Base-by-base conservation (phyloP, 2,329 filamentous ascomycete genomes). In the Aspergillus thermomutatus region DNA sequence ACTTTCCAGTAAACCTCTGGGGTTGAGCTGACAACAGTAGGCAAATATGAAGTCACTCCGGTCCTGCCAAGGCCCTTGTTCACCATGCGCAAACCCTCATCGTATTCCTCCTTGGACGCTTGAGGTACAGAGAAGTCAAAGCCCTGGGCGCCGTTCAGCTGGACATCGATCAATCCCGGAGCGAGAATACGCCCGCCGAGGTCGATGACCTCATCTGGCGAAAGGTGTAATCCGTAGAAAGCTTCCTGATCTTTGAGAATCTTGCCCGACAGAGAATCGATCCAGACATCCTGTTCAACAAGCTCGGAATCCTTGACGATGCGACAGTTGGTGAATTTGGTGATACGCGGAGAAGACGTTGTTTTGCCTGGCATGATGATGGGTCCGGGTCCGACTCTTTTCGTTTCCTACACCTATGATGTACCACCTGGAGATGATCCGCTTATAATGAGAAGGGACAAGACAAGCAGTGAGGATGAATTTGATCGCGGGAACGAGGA, bases 101-200 rank as follows among this genome's bases (percentile, higher is more conserved):
- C 83, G 67, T 95, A 96, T 52, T 83, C 80, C 28, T 80, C 76
- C 74, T 83, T 85, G 66, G 88, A 84, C 17, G 87, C 73, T 34
- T 74, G 81, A n/a, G 89, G 85, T 9, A 91, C 80, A 1, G 91
- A 94, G 73, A 95, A 96, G 78, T 96, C 93, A 79, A 96, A 95
- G 55, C 92, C 92, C 67, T 92, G 93, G 9, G 90, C 92, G 49
- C 92, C 92, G 68, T 97, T 97, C 64, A 97, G 86, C 74, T 97
- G 92, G 52, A 89, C 88, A 64, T 97, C 92, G 65, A 97, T 94
- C 69, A 97, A 82, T 26, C 92, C 92, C 0, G 92, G 91, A 0
- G 89, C 86, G 21, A 97, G 72, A 63, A 96, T 93, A 66, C 90
- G 90, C 57, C 91, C 91, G 52, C 86, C 84, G 1, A 97, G 85